Conservation (phyloP, 768 basidiomycete genomes). For the Mycena filopes region DNA sequence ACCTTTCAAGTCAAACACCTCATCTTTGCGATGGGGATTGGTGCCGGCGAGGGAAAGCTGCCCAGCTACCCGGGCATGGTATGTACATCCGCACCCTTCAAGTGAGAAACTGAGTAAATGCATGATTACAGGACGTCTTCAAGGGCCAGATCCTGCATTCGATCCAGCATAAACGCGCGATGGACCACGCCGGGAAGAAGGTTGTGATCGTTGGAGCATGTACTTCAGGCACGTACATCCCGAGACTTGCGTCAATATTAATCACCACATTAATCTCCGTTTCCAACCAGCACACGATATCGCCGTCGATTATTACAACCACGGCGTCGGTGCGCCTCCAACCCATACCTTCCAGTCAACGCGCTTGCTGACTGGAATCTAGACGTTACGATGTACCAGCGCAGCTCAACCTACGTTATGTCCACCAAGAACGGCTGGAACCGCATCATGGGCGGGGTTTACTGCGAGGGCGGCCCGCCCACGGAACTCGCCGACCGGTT, state of each 20-base stretch:
- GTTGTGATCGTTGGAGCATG: constrained; percentile 71
- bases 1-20: constrained; percentile 58
- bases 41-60: constrained; percentile 54
- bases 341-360: background rate
- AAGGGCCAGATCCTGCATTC: constrained; percentile 67
- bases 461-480: constrained; percentile 51
- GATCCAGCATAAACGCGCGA: constrained; percentile 54
- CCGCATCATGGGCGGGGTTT: constrained; percentile 29
- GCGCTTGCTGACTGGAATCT: background rate
- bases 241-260: too few relatives aligned
- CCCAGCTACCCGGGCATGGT: constrained; percentile 61
- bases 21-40: constrained; percentile 65
- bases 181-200: constrained; percentile 66
- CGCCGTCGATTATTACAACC: constrained; percentile 15
- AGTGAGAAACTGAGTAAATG: too few relatives aligned
- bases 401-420: constrained; percentile 57
- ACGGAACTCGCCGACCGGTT: constrained; percentile 51
- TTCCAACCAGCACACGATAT: constrained; percentile 23
- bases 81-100: too few relatives aligned
- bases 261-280: too few relatives aligned
- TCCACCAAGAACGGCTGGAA: constrained; percentile 44
- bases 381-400: constrained; percentile 53
- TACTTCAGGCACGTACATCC: constrained; percentile 53
- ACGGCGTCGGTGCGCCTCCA: constrained; percentile 19
- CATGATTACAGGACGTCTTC: constrained; percentile 54